Conservation (phyloP, 176 grass and related monocot species). For the Oryza meyeriana region DNA sequence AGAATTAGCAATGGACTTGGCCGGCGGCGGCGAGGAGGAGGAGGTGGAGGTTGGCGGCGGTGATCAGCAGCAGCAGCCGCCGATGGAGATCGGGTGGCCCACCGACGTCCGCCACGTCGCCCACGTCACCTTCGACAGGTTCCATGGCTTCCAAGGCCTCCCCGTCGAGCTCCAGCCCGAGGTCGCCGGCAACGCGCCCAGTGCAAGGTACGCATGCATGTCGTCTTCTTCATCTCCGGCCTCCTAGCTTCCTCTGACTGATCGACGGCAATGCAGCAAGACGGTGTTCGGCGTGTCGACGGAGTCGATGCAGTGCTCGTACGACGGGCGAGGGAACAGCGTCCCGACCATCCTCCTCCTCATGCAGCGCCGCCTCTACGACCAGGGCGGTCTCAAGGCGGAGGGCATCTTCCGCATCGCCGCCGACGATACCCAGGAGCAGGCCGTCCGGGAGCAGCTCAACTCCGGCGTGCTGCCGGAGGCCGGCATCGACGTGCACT, state of each 20-base stretch:
- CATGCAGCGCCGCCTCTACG: constrained; percentile 62
- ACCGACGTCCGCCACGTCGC: constrained; percentile 78
- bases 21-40: constrained; percentile 14
- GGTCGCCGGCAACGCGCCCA: constrained; percentile 45
- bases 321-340: constrained; percentile 57
- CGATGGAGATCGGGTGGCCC: constrained; percentile 77
- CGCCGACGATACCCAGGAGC: constrained; percentile 67
- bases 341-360: constrained; percentile 63
- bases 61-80: not conserved
- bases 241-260: not conserved
- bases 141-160: constrained; percentile 83
- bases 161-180: constrained; percentile 66
- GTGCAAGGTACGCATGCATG: constrained; percentile 41
- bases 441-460: constrained; percentile 54
- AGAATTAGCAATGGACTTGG: not conserved
- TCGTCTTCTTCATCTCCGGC: not conserved
- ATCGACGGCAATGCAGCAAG: constrained; percentile 6
- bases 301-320: constrained; percentile 87
- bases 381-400: constrained; percentile 45
- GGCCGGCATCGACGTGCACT: constrained; percentile 56
- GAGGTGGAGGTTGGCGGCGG: not conserved
- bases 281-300: constrained; percentile 77
- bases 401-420: constrained; percentile 89
- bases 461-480: constrained; percentile 61
- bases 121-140: constrained; percentile 87